Evolutionary conservation across 169 alveolate species (phyloP), one percentile per base, ranked within the genome.

Genomic region (Babesia bigemina): DNA sequence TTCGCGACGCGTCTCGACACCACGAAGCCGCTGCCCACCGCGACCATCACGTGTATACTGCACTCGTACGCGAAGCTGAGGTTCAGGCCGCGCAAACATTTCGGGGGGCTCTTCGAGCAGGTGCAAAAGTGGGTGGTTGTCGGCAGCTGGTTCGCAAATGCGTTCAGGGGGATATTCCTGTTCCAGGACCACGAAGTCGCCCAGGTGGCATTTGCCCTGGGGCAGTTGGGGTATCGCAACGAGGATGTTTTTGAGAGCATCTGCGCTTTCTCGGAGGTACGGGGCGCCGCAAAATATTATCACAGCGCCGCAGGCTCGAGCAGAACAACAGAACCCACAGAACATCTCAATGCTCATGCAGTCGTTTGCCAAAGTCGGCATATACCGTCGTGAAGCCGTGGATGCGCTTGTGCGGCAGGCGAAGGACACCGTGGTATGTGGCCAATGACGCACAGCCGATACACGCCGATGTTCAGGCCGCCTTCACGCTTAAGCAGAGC

Each of bases 181-280:
- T 81, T 81, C 56, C 53, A 71, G 26, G 88, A 81, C 55, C 69
- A 65, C 52, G 82, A 83, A n/a, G 69, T 83, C 17, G 85, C 90
- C 19, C 79, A 60, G 26, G 45, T 73, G 29, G 79, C 74, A 0
- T 83, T 63, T 83, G 58, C 90, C 0, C 1, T 83, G 63, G 90
- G 90, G 8, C 85, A 75, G 45, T 42, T 83, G 45, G 90, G 90
- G 2, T 59, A 70, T 16, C 48, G 75, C 21, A 6, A 14, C 11
- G 49, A 28, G 19, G 86, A 55, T 0, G 62, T 83, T 4, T 57
- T 70, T 33, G 86, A 83, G 33, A 71, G 81, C 28, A 44, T 83
- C 44, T 63, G 61, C 21, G 52, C 19, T 10, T 75, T 67, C 22
- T 2, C 55, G 24, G 44, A 74, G 78, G 88, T 79, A 22, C 19